Evolutionary conservation across 345 rosid genomes (phyloP).

Genomic region (Moricandia arvensis): DNA sequence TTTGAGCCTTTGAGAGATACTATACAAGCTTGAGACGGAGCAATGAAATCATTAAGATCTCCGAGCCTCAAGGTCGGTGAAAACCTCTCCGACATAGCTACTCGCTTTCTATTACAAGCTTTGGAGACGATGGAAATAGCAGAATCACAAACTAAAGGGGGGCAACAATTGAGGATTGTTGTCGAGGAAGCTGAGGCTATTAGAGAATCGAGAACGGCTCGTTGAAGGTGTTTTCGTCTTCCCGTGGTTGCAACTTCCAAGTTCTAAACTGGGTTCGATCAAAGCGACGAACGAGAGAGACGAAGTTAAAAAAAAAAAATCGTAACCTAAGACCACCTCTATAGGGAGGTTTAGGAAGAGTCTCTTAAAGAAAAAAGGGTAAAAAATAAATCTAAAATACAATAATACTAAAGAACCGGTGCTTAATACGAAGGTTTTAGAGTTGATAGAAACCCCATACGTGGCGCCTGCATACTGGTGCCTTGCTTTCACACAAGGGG

Average conservation of each 20-base stretch:
- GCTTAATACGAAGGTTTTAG: no score
- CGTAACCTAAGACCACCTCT: no score
- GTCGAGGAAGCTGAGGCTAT: neutral
- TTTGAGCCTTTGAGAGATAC: conserved; percentile 64
- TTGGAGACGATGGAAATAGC: neutral
- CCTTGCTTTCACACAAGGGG: no score
- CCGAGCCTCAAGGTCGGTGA: conserved; percentile 82
- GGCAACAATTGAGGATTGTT: neutral
- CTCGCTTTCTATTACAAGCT: neutral
- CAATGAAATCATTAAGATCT: conserved; percentile 95
- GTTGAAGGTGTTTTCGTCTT: neutral
- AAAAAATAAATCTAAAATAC: no score
- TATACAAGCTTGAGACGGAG: conserved; percentile 86
- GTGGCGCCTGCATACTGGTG: no score
- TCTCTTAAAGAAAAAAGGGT: no score
- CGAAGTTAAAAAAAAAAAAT: neutral
- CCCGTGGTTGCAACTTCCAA: neutral
- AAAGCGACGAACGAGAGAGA: neutral
- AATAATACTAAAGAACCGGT: no score
- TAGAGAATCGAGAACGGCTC: conserved; percentile 4
- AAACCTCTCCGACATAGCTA: conserved; percentile 78
- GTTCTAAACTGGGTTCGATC: conserved; percentile 8
- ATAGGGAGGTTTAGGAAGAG: no score
- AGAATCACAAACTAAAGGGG: neutral
- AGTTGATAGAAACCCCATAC: no score